These are phyloP conservation scores for Neopestalotiopsis sp. DNA, from an alignment of 2,329 filamentous ascomycete species.

Conservation along the genomic window DNA sequence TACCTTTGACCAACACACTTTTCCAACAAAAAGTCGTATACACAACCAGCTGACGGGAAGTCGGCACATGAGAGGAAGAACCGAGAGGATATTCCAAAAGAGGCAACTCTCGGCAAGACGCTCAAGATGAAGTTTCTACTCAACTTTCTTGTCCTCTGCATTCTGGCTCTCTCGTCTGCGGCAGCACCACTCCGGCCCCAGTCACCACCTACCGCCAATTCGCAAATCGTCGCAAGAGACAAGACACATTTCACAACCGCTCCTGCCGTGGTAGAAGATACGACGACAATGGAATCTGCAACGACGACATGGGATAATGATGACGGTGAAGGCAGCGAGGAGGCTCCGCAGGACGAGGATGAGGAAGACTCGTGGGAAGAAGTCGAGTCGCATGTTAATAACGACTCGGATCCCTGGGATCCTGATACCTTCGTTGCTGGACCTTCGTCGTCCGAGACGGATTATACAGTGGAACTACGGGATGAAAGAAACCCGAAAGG, in stretches of 20 bases:
- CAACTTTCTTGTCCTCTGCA: background rate
- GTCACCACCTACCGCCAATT: background rate
- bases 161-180: background rate
- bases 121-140: slow-evolving; percentile 5
- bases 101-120: background rate
- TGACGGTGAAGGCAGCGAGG: background rate
- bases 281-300: too few species aligned
- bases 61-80: background rate
- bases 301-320: background rate
- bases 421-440: background rate
- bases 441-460: background rate
- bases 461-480: too few species aligned
- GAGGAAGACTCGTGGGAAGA: background rate
- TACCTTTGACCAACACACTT: too few species aligned
- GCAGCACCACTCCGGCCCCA: background rate
- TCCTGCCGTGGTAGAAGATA: too few species aligned
- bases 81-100: background rate
- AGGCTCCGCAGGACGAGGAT: background rate
- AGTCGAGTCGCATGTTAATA: background rate
- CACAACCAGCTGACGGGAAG: too few species aligned
- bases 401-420: background rate
- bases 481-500: too few species aligned
- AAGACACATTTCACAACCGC: background rate
- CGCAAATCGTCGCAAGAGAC: background rate
- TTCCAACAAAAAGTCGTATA: too few species aligned